These are phyloP conservation scores for Epichloe festucae DNA, from an alignment of 2,329 filamentous ascomycete genomes.

Conservation along the genomic window DNA sequence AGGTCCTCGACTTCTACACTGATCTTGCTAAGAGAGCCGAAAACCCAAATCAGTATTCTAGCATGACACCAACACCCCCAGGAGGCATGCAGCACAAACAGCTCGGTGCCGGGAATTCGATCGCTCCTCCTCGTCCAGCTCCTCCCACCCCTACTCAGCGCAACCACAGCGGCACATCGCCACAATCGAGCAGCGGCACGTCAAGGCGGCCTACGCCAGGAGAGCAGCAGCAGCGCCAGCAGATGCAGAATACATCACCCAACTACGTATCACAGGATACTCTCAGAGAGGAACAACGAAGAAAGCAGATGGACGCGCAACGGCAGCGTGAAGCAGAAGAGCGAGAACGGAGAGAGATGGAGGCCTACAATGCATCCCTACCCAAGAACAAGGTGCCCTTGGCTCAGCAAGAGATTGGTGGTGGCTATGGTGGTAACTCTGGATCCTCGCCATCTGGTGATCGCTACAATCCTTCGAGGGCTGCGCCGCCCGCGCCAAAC, in stretches of 20 bases:
- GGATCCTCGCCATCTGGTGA: constrained; percentile 32
- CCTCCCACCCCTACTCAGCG: constrained; percentile 31
- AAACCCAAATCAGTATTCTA: constrained; percentile 55
- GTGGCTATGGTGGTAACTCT: constrained; percentile 45
- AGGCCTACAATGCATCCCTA: constrained; percentile 80
- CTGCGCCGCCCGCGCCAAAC: constrained; percentile 70
- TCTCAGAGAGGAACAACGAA: constrained; percentile 43
- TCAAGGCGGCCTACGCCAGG: constrained; percentile 27
- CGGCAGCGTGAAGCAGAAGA: constrained; percentile 47
- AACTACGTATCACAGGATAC: constrained; percentile 40
- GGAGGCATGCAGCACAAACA: constrained; percentile 47
- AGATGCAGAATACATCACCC: constrained; percentile 43
- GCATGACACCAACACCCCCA: constrained; percentile 54
- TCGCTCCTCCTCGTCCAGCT: constrained; percentile 57
- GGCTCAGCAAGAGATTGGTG: constrained; percentile 83
- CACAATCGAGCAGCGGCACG: constrained; percentile 23
- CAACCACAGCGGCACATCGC: constrained; percentile 26
- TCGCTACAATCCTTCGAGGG: constrained; percentile 75
- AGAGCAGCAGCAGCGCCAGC: constrained; percentile 38
- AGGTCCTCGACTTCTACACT: constrained; percentile 75
- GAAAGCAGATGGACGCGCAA: constrained; percentile 49
- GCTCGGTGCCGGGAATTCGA: constrained; percentile 40
- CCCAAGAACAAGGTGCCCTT: constrained; percentile 69
- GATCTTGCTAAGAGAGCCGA: constrained; percentile 67
- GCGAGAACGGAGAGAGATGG: constrained; percentile 60